A percentile compares a stretch with the other conserved stretches of the same genome.
Conservation (phyloP, 306 rosid genomes). For the Luffa aegyptiaca region DNA sequence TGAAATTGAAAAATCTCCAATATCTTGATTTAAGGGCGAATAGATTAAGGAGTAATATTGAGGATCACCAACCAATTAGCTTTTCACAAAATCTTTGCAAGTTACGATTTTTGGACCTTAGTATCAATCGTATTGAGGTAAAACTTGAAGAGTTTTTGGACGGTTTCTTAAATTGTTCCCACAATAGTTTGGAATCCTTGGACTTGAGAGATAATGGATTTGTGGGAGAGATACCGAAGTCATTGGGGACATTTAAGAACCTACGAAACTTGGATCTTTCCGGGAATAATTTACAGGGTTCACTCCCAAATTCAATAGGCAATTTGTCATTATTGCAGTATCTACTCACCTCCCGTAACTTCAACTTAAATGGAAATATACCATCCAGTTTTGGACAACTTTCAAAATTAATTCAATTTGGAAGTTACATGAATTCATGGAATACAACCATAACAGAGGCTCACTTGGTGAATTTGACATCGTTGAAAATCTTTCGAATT, state of each 20-base stretch:
- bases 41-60: neutral
- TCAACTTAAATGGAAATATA: too few species aligned
- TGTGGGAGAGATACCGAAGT: too few species aligned
- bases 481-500: neutral
- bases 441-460: neutral
- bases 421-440: neutral
- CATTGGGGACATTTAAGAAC: neutral
- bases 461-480: neutral
- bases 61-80: neutral
- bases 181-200: neutral
- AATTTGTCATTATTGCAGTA: too few species aligned
- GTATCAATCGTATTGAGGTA: accelerated
- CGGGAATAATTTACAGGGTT: neutral
- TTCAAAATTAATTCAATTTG: too few species aligned
- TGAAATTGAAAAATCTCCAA: neutral
- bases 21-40: too few species aligned
- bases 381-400: too few species aligned
- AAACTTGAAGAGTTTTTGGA: neutral
- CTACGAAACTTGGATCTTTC: neutral
- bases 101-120: neutral
- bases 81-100: neutral
- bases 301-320: neutral
- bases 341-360: too few species aligned
- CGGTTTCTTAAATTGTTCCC: neutral
- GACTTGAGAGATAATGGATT: neutral